phyloP scores from a whole-genome alignment of 768 basidiomycete genomes.

The Tricholoma bakamatsutake region DNA sequence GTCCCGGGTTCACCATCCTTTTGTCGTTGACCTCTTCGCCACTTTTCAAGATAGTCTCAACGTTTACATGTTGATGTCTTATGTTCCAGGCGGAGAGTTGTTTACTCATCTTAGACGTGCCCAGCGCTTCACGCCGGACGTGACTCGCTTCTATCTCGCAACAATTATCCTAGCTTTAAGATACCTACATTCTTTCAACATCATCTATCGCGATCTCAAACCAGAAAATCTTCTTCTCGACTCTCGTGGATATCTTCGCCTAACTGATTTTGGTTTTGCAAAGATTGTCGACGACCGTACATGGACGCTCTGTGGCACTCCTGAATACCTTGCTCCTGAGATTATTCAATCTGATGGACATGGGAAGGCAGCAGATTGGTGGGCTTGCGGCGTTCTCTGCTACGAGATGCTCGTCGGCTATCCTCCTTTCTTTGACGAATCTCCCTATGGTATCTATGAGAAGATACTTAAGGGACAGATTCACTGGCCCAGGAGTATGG shows the following conservation, averaged over 20 bases:
- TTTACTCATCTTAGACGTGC: constrained; percentile 95
- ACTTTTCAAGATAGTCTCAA: constrained; percentile 95
- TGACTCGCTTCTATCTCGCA: constrained; percentile 96
- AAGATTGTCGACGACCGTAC: constrained; percentile 97
- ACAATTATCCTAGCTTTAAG: constrained; percentile 93
- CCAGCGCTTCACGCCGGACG: constrained; percentile 92
- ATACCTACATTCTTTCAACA: constrained; percentile 93
- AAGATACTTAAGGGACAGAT: constrained; percentile 88
- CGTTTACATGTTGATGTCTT: constrained; percentile 97
- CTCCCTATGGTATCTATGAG: constrained; percentile 97
- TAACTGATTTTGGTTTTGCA: constrained; percentile 98
- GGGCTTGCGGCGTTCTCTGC: constrained; percentile 95
- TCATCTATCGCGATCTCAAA: constrained; percentile 97
- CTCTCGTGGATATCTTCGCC: constrained; percentile 85
- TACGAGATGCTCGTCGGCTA: constrained; percentile 99
- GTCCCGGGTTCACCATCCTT: constrained; percentile 86
- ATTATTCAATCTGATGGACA: constrained; percentile 98
- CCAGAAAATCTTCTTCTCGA: constrained; percentile 98
- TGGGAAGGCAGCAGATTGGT: constrained; percentile 98
- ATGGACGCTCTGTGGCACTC: constrained; percentile 95
- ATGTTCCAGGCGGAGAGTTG: constrained; percentile 94
- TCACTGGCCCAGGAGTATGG: constrained; percentile 88
- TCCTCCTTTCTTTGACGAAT: constrained; percentile 97
- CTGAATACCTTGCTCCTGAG: constrained; percentile 96
- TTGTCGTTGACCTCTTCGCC: constrained; percentile 93